A percentile compares a stretch with the other conserved stretches of the same genome.
Evolutionary conservation across 2,329 filamentous ascomycete genomes (phyloP).

Genomic region (Diplodia sapinea): DNA sequence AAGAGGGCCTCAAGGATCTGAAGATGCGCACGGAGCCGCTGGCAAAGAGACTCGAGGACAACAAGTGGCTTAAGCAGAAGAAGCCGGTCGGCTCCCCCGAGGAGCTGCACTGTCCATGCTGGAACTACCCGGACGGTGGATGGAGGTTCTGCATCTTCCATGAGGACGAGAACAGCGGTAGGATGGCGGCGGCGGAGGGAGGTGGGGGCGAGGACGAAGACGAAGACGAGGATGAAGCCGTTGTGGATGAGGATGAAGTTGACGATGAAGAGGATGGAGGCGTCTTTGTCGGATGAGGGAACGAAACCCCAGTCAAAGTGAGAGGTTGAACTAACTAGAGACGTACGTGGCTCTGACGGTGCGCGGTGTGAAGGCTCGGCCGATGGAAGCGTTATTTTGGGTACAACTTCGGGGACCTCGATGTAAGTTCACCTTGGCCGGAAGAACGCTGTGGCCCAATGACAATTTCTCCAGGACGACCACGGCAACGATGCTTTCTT

Average conservation of each 20-base stretch:
- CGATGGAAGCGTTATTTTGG: not conserved
- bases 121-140: conserved; percentile 6
- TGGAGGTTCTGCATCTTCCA: conserved; percentile 13
- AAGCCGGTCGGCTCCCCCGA: not conserved
- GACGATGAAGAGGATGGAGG: not conserved
- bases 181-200: not conserved
- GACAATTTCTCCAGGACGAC: not conserved
- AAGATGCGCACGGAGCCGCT: not conserved
- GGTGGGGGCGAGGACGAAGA: not conserved
- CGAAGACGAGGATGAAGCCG: not conserved
- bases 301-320: too few species aligned
- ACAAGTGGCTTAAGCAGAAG: conserved; percentile 49
- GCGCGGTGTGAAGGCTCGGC: not conserved
- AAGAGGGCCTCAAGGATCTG: not conserved
- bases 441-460: not conserved
- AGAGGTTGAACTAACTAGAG: not conserved
- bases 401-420: not conserved
- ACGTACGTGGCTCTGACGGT: not conserved
- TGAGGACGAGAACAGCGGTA: not conserved
- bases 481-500: not conserved
- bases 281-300: too few species aligned
- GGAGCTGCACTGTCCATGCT: conserved; percentile 15
- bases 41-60: conserved; percentile 36
- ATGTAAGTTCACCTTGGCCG: not conserved
- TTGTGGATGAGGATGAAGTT: not conserved